Evolutionary conservation across 495 filamentous ascomycete species (phyloP), one percentile per base, ranked within the genome.

Genomic region (Bacidia gigantensis): DNA sequence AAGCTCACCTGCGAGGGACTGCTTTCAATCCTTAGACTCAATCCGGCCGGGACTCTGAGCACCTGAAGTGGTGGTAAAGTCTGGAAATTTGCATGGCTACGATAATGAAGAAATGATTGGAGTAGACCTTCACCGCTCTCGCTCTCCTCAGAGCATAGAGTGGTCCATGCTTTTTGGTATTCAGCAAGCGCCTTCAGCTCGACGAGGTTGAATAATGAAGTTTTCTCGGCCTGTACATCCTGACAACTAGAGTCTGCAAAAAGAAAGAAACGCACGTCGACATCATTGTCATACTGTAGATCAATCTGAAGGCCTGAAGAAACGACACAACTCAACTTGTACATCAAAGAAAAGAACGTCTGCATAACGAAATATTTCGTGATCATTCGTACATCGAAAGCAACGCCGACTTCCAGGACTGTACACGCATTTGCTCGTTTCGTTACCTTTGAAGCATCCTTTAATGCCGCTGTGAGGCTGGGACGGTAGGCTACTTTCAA

Each of bases 261-360:
- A 24, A 94, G 71, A 22, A 95, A 49, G 26, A 95, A 70, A 11
- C 89, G 79, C 1, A 79, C 73, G 69, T 96, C 87, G 32, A 95
- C 78, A 23, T 86, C 83, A 20, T 77, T 78, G 11, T 80, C 76
- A 20, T 77, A 76, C 65, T 80, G 75, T 63, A 86, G 62, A 61
- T 88, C 70, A 52, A 82, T 69, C 18, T 69, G 68, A 11, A 78
- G 66, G 55, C 80, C 72, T 35, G 81, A 73, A 52, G 79, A 83
- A 23, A 87, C 67, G 47, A 80, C 67, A 35, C 80, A 77, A 59
- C 92, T 69, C 41, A 97, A 71, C 58, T 77, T 79, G 72, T 97
- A 97, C 52, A 95, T 59, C 48, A 75, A 77, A 20, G 84, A 84
- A 21, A 97, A 62, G 12, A 89, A 72, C 25, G 69, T 66, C 67